Conservation (phyloP, 257 asterid genomes). For the Solanum peruvianum region DNA sequence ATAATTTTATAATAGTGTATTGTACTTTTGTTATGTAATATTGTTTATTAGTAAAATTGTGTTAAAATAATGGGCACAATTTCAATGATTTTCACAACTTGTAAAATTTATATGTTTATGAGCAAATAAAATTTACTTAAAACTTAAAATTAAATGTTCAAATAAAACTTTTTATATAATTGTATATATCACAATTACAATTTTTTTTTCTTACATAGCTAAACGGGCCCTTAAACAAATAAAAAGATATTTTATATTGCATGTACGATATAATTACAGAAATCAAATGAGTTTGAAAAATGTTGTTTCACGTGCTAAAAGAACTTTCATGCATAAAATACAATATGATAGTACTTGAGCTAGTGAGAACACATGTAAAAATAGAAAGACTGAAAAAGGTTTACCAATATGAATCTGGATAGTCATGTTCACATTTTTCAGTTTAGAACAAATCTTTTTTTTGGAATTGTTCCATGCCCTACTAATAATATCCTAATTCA, state of each 20-base stretch:
- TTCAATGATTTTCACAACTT: background rate
- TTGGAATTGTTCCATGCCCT: background rate
- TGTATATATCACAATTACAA: too few relatives aligned
- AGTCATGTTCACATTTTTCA: background rate
- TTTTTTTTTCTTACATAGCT: too few relatives aligned
- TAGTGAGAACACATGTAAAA: background rate
- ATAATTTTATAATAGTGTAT: too few relatives aligned
- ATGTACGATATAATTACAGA: background rate
- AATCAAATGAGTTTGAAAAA: background rate
- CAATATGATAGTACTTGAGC: background rate
- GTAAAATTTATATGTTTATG: background rate
- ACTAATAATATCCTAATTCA: background rate
- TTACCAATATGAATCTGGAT: background rate
- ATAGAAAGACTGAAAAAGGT: background rate
- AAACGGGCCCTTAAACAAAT: background rate
- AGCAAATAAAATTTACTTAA: background rate
- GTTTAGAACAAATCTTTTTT: background rate
- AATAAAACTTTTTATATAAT: too few relatives aligned
- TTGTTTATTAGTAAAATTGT: background rate
- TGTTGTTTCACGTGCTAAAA: background rate
- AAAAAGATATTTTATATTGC: too few relatives aligned
- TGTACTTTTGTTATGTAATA: background rate
- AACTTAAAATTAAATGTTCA: too few relatives aligned
- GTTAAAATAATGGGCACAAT: too few relatives aligned
- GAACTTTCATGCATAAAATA: background rate